phyloP scores from a whole-genome alignment of 495 filamentous ascomycete species.

The Astrothelium subdiscretum region DNA sequence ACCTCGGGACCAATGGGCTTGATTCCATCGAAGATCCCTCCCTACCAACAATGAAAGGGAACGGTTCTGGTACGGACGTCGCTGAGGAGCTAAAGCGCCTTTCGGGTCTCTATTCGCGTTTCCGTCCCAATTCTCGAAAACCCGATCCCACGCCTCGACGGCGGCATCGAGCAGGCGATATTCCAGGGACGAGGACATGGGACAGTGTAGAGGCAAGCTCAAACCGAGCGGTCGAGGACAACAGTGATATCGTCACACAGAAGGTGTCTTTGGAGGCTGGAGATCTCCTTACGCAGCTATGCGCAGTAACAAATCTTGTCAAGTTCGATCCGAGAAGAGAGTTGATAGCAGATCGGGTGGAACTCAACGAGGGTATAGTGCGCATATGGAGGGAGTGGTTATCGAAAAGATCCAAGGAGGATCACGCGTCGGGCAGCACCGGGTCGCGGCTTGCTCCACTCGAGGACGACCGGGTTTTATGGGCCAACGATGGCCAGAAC shows the following conservation, averaged over 20 bases:
- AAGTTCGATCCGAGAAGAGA: constrained; percentile 48
- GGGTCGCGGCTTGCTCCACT: not conserved
- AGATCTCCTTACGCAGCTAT: constrained; percentile 63
- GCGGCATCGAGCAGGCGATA: constrained; percentile 27
- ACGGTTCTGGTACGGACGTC: not conserved
- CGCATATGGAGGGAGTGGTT: constrained; percentile 63
- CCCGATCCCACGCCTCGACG: constrained; percentile 29
- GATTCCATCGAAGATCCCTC: constrained; percentile 3
- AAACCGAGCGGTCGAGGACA: constrained; percentile 6
- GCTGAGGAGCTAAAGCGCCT: constrained; percentile 27
- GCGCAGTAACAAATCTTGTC: constrained; percentile 54
- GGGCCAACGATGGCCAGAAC: constrained; percentile 24
- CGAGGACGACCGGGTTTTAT: constrained; percentile 20
- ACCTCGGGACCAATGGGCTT: constrained; percentile 46
- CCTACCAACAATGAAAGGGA: not conserved
- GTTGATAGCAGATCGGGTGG: constrained; percentile 48
- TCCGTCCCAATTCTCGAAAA: constrained; percentile 44
- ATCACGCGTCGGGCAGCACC: constrained; percentile 4
- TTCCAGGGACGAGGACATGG: constrained; percentile 30
- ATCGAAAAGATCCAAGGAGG: constrained; percentile 26
- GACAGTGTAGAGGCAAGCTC: not conserved
- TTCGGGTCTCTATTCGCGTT: constrained; percentile 42
- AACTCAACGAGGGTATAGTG: constrained; percentile 50
- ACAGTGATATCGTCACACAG: constrained; percentile 36
- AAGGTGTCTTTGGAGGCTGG: constrained; percentile 52